Percentiles rank a stretch among this genome's conserved stretches.
These are phyloP conservation scores for Oxytropis ochrocephala DNA, from an alignment of 306 rosid species.

Conservation along the genomic window DNA sequence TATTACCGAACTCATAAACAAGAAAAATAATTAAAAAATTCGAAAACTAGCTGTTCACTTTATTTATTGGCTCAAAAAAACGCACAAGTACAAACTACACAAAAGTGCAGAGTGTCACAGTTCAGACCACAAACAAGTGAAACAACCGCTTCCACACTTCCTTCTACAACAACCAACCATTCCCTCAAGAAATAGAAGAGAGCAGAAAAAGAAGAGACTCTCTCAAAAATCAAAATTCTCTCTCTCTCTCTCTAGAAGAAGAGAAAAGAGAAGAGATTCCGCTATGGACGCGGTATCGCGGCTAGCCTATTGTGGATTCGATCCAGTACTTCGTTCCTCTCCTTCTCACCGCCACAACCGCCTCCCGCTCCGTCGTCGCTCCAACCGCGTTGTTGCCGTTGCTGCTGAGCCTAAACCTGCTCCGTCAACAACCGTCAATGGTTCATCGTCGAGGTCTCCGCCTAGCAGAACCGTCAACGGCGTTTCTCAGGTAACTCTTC, in stretches of 20 bases:
- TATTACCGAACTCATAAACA: too few species aligned
- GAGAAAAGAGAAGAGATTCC: neutral
- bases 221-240: too few species aligned
- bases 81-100: neutral
- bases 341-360: constrained; percentile 20
- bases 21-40: too few species aligned
- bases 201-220: too few species aligned
- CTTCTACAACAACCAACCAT: neutral
- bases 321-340: constrained; percentile 33
- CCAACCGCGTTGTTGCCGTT: constrained; percentile 46
- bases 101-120: neutral
- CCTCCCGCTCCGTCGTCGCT: constrained; percentile 41
- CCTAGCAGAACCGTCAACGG: constrained; percentile 53
- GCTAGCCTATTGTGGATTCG: constrained; percentile 56
- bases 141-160: neutral
- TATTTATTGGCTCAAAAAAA: neutral
- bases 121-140: neutral
- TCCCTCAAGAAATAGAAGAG: neutral
- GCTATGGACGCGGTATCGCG: constrained; percentile 78
- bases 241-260: neutral
- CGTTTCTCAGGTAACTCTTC: constrained; percentile 51
- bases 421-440: constrained; percentile 29
- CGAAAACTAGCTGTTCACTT: too few species aligned
- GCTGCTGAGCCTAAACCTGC: constrained; percentile 64
- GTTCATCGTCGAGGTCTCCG: constrained; percentile 45